phyloP scores from a whole-genome alignment of 148 eudicot genomes.

The Persicaria tinctoria region DNA sequence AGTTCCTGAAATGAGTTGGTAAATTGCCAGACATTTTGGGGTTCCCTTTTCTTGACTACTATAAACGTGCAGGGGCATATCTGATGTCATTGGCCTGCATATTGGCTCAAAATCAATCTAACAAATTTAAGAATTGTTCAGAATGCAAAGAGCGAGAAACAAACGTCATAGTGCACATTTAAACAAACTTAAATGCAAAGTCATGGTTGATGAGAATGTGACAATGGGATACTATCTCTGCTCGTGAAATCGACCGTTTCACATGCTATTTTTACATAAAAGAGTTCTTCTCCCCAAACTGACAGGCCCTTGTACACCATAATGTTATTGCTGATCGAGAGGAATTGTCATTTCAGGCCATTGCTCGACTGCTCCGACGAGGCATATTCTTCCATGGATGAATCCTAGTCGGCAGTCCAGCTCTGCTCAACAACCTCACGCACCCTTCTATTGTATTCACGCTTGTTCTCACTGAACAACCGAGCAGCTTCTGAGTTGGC shows the following conservation, averaged over 20 bases:
- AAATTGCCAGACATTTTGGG: too few species aligned
- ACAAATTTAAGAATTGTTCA: too few species aligned
- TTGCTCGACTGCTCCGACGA: not conserved
- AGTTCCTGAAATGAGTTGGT: too few species aligned
- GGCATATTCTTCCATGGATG: not conserved
- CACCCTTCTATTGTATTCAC: conserved; percentile 62
- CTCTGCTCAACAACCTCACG: conserved; percentile 58
- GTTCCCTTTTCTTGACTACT: too few species aligned
- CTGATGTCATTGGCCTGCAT: too few species aligned
- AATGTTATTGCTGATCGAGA: conserved; percentile 5
- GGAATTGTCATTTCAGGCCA: not conserved
- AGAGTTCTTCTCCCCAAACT: not conserved
- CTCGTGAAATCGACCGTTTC: not conserved
- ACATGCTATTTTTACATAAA: conserved; percentile 1
- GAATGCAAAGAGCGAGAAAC: too few species aligned
- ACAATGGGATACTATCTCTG: conserved; percentile 6
- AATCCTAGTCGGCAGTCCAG: conserved; percentile 49
- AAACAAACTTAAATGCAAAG: conserved; percentile 1
- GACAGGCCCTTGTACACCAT: not conserved
- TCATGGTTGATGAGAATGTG: not conserved
- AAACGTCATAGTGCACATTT: not conserved
- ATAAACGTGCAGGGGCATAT: too few species aligned
- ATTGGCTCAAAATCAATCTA: too few species aligned
- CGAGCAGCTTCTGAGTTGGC: conserved; percentile 80
- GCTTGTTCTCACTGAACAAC: conserved; percentile 66